Base-by-base conservation (phyloP, 768 basidiomycete genomes). In the Tricholoma bakamatsutake region DNA sequence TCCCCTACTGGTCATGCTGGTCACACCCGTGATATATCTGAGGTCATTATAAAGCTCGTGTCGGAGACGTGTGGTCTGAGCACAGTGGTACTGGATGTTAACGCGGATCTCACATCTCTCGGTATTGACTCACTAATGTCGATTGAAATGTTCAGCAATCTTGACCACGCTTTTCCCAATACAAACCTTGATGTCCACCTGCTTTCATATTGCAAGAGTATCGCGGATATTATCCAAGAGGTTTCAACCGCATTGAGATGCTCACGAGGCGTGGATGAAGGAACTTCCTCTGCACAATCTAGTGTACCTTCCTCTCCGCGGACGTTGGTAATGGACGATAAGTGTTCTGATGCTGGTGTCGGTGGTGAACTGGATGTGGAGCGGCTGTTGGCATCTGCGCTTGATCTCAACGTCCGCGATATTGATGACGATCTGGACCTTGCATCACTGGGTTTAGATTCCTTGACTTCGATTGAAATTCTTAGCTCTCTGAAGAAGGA, bases 41-140 rank as follows among this genome's bases (percentile, higher is more conserved):
- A 52, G 11, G 64, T 65, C n/a, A 64, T 80, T 9, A 35, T 73
- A 9, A 55, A 62, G 11, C 66, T 80, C 35, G 65, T 83, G 13
- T 70, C 76, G 4, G 72, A 74, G 30, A 66, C 72, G 7, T 79
- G 79, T 57, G 73, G 66, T 42, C 62, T 80, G 39, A 70, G 71
- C n/a, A 52, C 67, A 0, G 62, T 72, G 10, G 52, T 63, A 1
- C 53, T 75, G 21, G 70, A 73, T 40, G 39, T 75, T 35, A 67
- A 75, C 28, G 64, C 66, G 0, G 77, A 82, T 48, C 67, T 89
- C 15, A 73, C 72, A 10, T 67, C 74, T 4, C 75, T 88, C 8
- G 85, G 87, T 1, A 71, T 87, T 49, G 84, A 87, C 61, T 87
- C 85, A 1, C 66, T 88, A 57, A 81, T 80, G 67, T 78, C 80